Percentiles rank a stretch among this genome's conserved stretches.
Evolutionary conservation across 495 filamentous ascomycete genomes (phyloP).

Genomic region (Talaromyces ruber): DNA sequence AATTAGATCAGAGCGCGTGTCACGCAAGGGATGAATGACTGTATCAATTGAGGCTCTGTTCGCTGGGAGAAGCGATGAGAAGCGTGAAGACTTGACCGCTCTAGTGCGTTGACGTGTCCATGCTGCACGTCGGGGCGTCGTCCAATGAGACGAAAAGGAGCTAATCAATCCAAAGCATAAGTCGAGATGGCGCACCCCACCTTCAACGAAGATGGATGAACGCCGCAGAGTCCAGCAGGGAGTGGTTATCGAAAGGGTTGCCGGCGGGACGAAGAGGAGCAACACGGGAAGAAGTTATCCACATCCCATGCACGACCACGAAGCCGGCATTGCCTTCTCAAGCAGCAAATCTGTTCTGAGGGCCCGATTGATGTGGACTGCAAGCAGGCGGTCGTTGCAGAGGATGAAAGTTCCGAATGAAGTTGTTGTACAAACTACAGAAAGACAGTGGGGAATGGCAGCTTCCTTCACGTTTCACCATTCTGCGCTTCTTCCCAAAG

Average conservation of each 20-base stretch:
- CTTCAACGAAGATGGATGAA: not conserved
- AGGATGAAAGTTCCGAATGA: too few relatives aligned
- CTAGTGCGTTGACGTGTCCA: slow-evolving; percentile 1
- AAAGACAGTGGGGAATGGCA: too few relatives aligned
- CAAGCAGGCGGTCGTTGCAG: not conserved
- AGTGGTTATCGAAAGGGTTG: not conserved
- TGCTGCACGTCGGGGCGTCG: not conserved
- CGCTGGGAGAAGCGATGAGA: not conserved
- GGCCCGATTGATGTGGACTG: not conserved
- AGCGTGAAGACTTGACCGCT: not conserved
- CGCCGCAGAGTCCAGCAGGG: not conserved
- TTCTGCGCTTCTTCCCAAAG: too few relatives aligned
- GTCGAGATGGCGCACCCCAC: not conserved
- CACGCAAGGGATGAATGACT: not conserved
- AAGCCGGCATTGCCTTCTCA: not conserved
- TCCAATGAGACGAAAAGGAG: not conserved
- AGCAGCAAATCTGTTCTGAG: not conserved
- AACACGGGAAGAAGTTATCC: not conserved
- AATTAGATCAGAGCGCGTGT: not conserved
- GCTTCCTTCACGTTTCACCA: too few relatives aligned
- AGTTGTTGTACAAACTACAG: not conserved
- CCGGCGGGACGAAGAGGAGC: not conserved
- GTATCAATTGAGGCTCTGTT: not conserved
- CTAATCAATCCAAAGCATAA: not conserved
- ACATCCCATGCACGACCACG: not conserved